Evolutionary conservation across 73 alveolate species (phyloP), one percentile per base, ranked within the genome.

Genomic region (Effrenium voratum): DNA sequence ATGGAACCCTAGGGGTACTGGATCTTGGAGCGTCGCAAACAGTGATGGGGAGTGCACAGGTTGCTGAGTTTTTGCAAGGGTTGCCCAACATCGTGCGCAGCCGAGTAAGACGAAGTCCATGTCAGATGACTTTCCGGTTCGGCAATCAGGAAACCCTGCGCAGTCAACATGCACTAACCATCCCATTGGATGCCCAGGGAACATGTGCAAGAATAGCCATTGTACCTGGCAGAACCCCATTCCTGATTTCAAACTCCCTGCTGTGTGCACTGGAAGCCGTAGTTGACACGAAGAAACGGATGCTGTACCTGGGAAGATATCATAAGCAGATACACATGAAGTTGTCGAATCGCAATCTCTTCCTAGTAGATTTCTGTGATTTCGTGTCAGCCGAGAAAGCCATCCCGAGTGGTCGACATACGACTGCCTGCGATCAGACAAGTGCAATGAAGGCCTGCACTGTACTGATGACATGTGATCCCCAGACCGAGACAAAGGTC

Each of bases 21-120:
- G 83, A 72, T 10, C 83, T 72, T 66, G 79, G 79, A 24, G 79
- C 79, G 10, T 66, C 79, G 0, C 79, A 66, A 66, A 66, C 79
- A n/a, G 83, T 72, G 30, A 72, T 72, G 30, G 83, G 83, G 10
- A 38, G 49, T 34, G 45, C 10, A 34, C 83, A 72, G 36, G 22
- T 72, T 13, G 10, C 12, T 6, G 83, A 72, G 30, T 36, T 72
- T 1, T 30, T 72, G 46, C 50, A 32, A 4, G 22, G 36, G 32
- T 2, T 72, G 16, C 83, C 83, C 0, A 2, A 30, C 0, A 5
- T 8, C 2, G 50, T 72, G 24, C 83, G 83, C 10, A 34, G 13
- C 32, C 46, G 36, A 36, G 50, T 36, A 34, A 30, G 19, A 24
- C 2, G 83, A 10, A 34, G 52, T 13, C 5, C 83, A 38, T 72